Evolutionary conservation across 1,284 basidiomycete species (phyloP).

Genomic region (Boletus mariae): DNA sequence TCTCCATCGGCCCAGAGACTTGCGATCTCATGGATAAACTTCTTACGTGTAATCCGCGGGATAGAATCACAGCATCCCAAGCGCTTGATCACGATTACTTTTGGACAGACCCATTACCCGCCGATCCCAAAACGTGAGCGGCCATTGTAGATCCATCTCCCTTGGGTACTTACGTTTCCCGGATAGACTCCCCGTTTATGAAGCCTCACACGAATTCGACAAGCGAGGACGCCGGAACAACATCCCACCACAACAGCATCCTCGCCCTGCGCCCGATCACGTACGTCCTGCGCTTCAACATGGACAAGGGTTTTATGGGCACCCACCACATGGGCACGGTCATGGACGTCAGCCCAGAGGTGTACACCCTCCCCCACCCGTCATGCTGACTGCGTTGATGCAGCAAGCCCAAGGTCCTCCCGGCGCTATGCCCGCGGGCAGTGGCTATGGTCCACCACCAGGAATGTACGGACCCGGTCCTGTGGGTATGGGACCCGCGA

Average conservation of each 20-base stretch:
- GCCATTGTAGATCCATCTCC: background rate
- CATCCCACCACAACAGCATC: constrained; percentile 16
- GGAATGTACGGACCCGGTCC: constrained; percentile 12
- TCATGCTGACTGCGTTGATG: constrained; percentile 29
- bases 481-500: constrained; percentile 7
- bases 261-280: constrained; percentile 23
- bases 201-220: constrained; percentile 83
- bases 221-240: constrained; percentile 62
- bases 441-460: constrained; percentile 18
- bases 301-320: constrained; percentile 30
- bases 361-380: constrained; percentile 23
- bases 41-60: constrained; percentile 86
- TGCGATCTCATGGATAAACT: constrained; percentile 90
- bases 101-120: constrained; percentile 82
- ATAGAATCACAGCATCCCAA: constrained; percentile 85
- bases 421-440: constrained; percentile 1
- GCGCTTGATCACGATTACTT: constrained; percentile 92
- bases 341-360: constrained; percentile 22
- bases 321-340: constrained; percentile 15
- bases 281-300: constrained; percentile 30
- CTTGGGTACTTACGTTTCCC: constrained; percentile 1
- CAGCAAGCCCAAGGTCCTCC: constrained; percentile 23
- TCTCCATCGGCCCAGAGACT: constrained; percentile 69
- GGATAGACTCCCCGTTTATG: constrained; percentile 67
- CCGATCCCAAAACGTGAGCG: constrained; percentile 76